phyloP scores from a whole-genome alignment of 2,329 filamentous ascomycete genomes.

The Sporothrix phasma region DNA sequence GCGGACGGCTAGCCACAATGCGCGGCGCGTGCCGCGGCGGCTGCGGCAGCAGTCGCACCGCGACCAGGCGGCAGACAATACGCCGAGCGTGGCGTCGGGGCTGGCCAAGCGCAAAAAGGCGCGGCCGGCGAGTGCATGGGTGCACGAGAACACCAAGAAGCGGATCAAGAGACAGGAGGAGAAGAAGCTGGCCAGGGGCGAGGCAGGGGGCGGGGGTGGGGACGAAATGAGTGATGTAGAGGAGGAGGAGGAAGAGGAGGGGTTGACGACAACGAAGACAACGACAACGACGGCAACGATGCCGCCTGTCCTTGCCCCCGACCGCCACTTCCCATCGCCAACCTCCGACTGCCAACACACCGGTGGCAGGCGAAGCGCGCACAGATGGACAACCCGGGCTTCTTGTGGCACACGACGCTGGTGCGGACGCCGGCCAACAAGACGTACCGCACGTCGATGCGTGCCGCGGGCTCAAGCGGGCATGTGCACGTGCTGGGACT shows the following conservation, averaged over 20 bases:
- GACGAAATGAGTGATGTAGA: background rate
- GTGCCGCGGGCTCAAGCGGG: slow-evolving; percentile 67
- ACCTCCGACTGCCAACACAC: slow-evolving; percentile 93
- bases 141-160: slow-evolving; percentile 24
- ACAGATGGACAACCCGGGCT: slow-evolving; percentile 68
- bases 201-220: background rate
- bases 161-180: slow-evolving; percentile 21
- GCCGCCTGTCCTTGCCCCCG: slow-evolving; percentile 41
- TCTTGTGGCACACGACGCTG: slow-evolving; percentile 84
- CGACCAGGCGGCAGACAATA: slow-evolving; percentile 85
- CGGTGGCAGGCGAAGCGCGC: slow-evolving; percentile 89
- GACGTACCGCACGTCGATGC: slow-evolving; percentile 77
- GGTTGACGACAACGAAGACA: slow-evolving; percentile 20
- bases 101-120: slow-evolving; percentile 40
- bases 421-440: slow-evolving; percentile 82
- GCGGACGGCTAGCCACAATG: slow-evolving; percentile 90
- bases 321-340: slow-evolving; percentile 70
- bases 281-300: slow-evolving; percentile 22
- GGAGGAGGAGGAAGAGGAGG: background rate
- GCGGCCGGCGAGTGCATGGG: slow-evolving; percentile 16
- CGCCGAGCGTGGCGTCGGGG: slow-evolving; percentile 56
- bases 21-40: slow-evolving; percentile 74
- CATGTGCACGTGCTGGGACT: slow-evolving; percentile 66
- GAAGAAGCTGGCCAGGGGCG: slow-evolving; percentile 11
- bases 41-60: slow-evolving; percentile 57